A percentile compares a stretch with the other conserved stretches of the same genome.
Evolutionary conservation across 192 early-diverging fungal genomes (phyloP).

Genomic region (Entomortierella chlamydospora): DNA sequence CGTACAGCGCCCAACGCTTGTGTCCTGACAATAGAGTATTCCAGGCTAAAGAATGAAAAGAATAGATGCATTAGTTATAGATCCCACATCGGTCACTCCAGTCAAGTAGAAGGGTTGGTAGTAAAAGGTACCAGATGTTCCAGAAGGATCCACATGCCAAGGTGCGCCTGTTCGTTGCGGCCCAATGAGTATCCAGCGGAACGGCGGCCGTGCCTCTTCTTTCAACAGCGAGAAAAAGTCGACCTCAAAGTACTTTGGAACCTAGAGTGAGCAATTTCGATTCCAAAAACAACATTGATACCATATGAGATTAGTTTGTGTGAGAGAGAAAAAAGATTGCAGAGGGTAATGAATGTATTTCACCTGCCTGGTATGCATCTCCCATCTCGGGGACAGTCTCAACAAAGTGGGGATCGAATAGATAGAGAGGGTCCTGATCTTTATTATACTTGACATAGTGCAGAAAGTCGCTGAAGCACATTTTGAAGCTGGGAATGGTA

Average conservation of each 20-base stretch:
- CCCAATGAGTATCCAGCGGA: constrained; percentile 60
- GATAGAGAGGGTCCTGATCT: constrained; percentile 58
- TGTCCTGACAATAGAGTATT: constrained; percentile 58
- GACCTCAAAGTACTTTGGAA: constrained; percentile 54
- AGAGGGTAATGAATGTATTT: neutral
- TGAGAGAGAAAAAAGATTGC: no score
- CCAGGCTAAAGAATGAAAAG: constrained; percentile 41
- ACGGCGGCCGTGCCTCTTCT: constrained; percentile 44
- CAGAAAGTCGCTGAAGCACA: constrained; percentile 48
- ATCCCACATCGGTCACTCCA: neutral
- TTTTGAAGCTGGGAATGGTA: constrained; percentile 22
- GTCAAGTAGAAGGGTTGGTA: no score
- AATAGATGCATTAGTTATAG: neutral
- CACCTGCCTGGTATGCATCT: constrained; percentile 48
- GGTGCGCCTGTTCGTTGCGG: constrained; percentile 58
- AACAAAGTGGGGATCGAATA: constrained; percentile 59
- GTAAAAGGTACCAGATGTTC: constrained; percentile 47
- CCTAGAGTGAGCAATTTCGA: constrained; percentile 14
- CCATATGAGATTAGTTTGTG: no score
- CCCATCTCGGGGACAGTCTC: constrained; percentile 49
- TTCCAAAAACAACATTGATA: neutral
- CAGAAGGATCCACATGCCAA: constrained; percentile 59
- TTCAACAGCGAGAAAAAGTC: constrained; percentile 55
- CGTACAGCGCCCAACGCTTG: constrained; percentile 66
- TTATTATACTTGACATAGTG: constrained; percentile 47